Conservation (phyloP, 768 basidiomycete genomes). For the Boletus sensibilis region DNA sequence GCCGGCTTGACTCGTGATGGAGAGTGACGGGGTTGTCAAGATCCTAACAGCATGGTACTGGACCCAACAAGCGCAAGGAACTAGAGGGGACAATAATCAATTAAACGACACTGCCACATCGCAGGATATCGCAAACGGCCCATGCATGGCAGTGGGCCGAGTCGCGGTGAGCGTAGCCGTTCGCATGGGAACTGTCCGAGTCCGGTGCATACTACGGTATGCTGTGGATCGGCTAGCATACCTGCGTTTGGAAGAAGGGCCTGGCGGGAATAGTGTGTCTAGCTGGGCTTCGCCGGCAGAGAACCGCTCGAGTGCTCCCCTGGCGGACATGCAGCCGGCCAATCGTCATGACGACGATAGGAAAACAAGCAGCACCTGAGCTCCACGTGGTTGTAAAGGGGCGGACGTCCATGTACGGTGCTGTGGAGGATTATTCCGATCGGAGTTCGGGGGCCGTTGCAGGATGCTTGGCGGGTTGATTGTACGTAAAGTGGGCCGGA, state of each 20-base stretch:
- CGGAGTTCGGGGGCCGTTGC: background rate
- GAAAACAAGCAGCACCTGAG: background rate
- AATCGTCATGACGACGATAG: slow-evolving; percentile 7
- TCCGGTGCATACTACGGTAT: background rate
- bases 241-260: background rate
- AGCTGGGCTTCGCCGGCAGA: background rate
- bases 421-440: background rate
- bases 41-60: background rate
- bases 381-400: background rate
- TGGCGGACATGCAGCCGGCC: background rate
- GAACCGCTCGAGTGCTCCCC: background rate
- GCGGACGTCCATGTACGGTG: background rate
- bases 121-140: background rate
- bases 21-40: background rate
- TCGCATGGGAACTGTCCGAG: background rate
- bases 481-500: no score
- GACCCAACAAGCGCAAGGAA: no score
- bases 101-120: background rate
- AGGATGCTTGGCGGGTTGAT: background rate
- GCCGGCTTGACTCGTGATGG: background rate
- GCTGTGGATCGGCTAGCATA: background rate
- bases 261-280: background rate
- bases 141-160: background rate
- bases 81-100: background rate
- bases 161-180: background rate